phyloP scores from a whole-genome alignment of 2,329 filamentous ascomycete genomes.

The Aspergillus bombycis region DNA sequence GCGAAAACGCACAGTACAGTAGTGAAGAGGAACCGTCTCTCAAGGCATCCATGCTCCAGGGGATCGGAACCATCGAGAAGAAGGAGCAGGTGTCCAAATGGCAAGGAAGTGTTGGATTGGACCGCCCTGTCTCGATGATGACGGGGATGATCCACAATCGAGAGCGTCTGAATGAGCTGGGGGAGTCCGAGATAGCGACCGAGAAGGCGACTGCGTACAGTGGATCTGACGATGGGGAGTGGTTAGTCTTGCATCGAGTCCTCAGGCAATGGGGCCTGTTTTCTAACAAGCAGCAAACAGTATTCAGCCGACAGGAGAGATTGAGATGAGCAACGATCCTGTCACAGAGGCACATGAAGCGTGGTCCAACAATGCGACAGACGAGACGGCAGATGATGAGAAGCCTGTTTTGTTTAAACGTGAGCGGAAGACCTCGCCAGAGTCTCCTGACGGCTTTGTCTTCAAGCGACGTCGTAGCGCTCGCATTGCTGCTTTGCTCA shows the following conservation, averaged over 20 bases:
- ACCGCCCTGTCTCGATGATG: background rate
- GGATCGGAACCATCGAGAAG: background rate
- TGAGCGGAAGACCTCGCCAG: background rate
- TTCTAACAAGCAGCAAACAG: background rate
- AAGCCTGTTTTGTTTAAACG: constrained; percentile 1
- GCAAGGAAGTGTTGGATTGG: background rate
- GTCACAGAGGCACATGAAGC: background rate
- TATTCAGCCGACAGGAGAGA: constrained; percentile 1
- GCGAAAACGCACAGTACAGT: background rate
- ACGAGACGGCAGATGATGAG: background rate
- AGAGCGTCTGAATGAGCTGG: background rate
- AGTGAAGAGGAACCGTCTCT: background rate
- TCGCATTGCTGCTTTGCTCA: constrained; percentile 6
- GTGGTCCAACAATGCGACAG: background rate
- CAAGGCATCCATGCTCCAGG: background rate
- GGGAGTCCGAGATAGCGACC: background rate
- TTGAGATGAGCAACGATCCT: background rate
- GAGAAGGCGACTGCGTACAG: constrained; percentile 1
- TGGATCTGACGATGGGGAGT: background rate
- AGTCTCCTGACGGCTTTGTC: background rate
- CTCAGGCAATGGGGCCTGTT: background rate
- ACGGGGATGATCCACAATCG: too few relatives aligned
- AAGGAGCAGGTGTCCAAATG: background rate
- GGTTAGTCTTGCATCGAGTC: background rate
- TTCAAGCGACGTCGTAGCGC: constrained; percentile 12